Evolutionary conservation across 192 early-diverging fungal species (phyloP).

Genomic region (Powellomyces hirtus): DNA sequence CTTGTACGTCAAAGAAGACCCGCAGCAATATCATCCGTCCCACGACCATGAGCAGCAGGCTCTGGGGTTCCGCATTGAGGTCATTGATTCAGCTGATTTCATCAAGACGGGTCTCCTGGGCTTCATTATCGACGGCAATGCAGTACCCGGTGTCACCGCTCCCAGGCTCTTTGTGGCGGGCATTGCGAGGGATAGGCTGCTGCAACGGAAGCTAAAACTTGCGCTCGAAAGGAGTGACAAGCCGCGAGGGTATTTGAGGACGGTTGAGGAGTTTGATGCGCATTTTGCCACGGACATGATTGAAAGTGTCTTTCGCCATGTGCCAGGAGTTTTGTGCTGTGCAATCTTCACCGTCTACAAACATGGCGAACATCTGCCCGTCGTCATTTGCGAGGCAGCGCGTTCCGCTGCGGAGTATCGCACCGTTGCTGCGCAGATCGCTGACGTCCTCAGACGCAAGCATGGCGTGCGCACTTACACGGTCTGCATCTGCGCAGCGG

Average conservation of each 20-base stretch:
- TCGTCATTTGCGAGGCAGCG: conserved; percentile 66
- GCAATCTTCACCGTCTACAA: conserved; percentile 59
- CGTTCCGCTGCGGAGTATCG: conserved; percentile 48
- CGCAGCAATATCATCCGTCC: background rate
- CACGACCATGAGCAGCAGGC: background rate
- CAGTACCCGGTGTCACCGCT: conserved; percentile 24
- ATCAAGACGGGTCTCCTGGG: conserved; percentile 77
- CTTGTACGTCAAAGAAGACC: conserved; percentile 24
- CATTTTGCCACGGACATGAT: conserved; percentile 41
- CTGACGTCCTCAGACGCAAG: conserved; percentile 49
- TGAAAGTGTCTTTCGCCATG: conserved; percentile 23
- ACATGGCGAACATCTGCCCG: conserved; percentile 72
- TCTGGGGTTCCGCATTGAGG: conserved; percentile 9
- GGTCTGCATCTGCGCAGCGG: conserved; percentile 55
- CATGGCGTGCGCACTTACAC: conserved; percentile 67
- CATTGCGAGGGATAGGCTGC: conserved; percentile 71
- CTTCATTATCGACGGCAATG: conserved; percentile 25
- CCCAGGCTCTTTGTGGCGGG: conserved; percentile 76
- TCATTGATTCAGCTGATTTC: conserved; percentile 43
- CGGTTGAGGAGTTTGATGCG: conserved; percentile 10
- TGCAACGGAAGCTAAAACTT: conserved; percentile 31
- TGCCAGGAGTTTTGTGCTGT: conserved; percentile 30
- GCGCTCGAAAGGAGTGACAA: background rate
- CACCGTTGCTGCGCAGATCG: conserved; percentile 55
- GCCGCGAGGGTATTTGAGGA: background rate